Evolutionary conservation across 306 rosid species (phyloP).

Genomic region (Corylus americana): DNA sequence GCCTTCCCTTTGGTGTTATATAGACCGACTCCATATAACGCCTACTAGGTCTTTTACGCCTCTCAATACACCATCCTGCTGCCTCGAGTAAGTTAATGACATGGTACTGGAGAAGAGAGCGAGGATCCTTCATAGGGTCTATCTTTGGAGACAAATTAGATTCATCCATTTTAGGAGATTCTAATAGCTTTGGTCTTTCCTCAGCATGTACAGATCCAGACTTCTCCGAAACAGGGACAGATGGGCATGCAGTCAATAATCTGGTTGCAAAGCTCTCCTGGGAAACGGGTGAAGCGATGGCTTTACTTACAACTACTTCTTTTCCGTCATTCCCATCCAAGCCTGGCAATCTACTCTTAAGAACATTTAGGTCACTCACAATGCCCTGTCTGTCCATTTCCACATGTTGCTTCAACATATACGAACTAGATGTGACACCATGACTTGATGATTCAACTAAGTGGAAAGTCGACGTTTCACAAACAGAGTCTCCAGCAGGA

Average conservation of each 20-base stretch:
- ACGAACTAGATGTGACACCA: constrained; percentile 75
- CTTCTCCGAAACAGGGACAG: constrained; percentile 42
- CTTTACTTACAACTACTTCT: constrained; percentile 47
- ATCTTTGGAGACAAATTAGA: constrained; percentile 39
- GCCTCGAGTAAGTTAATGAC: constrained; percentile 53
- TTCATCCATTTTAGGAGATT: constrained; percentile 37
- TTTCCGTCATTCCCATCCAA: constrained; percentile 49
- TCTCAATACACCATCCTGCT: constrained; percentile 86
- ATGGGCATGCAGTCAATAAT: constrained; percentile 58
- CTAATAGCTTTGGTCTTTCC: constrained; percentile 43
- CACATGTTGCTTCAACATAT: constrained; percentile 54
- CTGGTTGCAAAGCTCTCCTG: constrained; percentile 82
- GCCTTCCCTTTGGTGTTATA: constrained; percentile 76
- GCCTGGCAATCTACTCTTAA: constrained; percentile 35
- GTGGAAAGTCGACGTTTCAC: constrained; percentile 51
- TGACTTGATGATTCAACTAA: constrained; percentile 77
- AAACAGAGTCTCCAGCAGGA: constrained; percentile 42
- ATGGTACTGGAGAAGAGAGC: constrained; percentile 59
- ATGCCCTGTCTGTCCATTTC: constrained; percentile 33
- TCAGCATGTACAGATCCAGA: constrained; percentile 49
- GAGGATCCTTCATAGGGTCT: constrained; percentile 57
- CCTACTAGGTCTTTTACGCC: constrained; percentile 73
- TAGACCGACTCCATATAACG: constrained; percentile 65
- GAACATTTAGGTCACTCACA: constrained; percentile 39
- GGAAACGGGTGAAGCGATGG: constrained; percentile 79